Evolutionary conservation across 2,329 filamentous ascomycete species (phyloP).

Genomic region (Ampelomyces quisqualis): DNA sequence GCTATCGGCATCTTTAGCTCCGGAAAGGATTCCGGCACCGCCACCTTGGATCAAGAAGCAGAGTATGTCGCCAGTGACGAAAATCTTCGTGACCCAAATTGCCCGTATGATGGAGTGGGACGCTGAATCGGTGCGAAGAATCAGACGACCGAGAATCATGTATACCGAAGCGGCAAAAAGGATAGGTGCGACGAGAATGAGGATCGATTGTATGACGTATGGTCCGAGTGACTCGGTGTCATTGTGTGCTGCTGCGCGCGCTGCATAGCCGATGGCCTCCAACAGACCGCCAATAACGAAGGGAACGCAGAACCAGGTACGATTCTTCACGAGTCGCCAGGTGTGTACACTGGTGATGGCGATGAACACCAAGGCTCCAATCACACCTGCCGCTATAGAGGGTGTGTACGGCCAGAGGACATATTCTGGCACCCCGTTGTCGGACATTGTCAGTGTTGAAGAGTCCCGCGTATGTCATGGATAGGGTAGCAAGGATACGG

Average conservation of each 20-base stretch:
- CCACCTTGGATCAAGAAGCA: conserved; percentile 55
- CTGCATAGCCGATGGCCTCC: conserved; percentile 47
- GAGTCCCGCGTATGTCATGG: too few relatives aligned
- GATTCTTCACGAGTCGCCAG: conserved; percentile 47
- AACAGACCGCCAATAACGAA: conserved; percentile 52
- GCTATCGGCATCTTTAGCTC: conserved; percentile 22
- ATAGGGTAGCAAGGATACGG: neutral
- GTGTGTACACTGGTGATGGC: conserved; percentile 47
- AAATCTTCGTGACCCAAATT: conserved; percentile 55
- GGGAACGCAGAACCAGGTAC: conserved; percentile 55
- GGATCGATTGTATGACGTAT: conserved; percentile 45
- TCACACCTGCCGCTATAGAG: conserved; percentile 49
- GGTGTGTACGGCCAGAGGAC: conserved; percentile 48
- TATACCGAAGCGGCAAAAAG: conserved; percentile 52
- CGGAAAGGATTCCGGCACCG: conserved; percentile 49
- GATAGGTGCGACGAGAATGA: conserved; percentile 48
- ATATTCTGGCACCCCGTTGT: conserved; percentile 20
- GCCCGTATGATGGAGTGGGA: conserved; percentile 47
- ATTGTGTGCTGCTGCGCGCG: conserved; percentile 29
- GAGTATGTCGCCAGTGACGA: conserved; percentile 57
- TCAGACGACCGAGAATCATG: conserved; percentile 49
- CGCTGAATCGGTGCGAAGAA: conserved; percentile 47
- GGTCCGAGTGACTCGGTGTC: conserved; percentile 34
- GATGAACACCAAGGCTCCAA: conserved; percentile 53
- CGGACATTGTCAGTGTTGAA: conserved; percentile 17